Evolutionary conservation across 345 rosid species (phyloP).

Genomic region (Hypericum androsaemum): DNA sequence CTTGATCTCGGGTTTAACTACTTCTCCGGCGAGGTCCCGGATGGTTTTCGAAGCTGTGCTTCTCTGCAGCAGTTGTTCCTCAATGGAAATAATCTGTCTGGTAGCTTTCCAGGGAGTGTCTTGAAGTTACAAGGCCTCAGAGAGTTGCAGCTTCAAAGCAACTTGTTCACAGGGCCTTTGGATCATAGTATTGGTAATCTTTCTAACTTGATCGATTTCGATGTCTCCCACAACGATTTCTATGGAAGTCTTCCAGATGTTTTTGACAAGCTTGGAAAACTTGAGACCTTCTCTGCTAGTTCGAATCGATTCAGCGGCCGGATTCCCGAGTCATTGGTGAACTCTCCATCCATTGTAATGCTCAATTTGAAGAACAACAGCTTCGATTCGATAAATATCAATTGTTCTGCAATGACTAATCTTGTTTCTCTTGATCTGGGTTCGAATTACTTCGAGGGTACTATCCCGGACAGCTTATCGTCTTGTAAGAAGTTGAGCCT

Average conservation of each 20-base stretch:
- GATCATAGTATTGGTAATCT: constrained; percentile 6
- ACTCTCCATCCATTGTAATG: background rate
- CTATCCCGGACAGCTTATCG: constrained; percentile 14
- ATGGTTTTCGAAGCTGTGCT: constrained; percentile 18
- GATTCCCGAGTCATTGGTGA: constrained; percentile 9
- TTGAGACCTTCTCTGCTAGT: constrained; percentile 9
- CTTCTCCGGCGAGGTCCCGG: constrained; percentile 17
- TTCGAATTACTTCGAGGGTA: constrained; percentile 19
- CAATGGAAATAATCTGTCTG: constrained; percentile 18
- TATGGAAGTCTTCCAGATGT: constrained; percentile 7
- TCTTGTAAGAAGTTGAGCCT: constrained; percentile 10
- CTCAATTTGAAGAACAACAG: constrained; percentile 17
- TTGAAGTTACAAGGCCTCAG: constrained; percentile 16
- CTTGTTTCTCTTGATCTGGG: constrained; percentile 11
- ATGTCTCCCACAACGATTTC: constrained; percentile 10
- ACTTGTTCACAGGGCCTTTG: constrained; percentile 4
- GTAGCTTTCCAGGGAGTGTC: constrained; percentile 15
- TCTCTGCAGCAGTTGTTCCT: constrained; percentile 20
- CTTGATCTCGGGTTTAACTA: constrained; percentile 18
- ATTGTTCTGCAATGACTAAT: constrained; percentile 27
- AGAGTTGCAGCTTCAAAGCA: constrained; percentile 6
- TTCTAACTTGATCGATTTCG: constrained; percentile 4
- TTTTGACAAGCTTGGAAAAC: constrained; percentile 11
- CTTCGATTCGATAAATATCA: constrained; percentile 11
- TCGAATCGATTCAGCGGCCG: constrained; percentile 7